Evolutionary conservation across 345 rosid species (phyloP).

Genomic region (Syzygium grande): DNA sequence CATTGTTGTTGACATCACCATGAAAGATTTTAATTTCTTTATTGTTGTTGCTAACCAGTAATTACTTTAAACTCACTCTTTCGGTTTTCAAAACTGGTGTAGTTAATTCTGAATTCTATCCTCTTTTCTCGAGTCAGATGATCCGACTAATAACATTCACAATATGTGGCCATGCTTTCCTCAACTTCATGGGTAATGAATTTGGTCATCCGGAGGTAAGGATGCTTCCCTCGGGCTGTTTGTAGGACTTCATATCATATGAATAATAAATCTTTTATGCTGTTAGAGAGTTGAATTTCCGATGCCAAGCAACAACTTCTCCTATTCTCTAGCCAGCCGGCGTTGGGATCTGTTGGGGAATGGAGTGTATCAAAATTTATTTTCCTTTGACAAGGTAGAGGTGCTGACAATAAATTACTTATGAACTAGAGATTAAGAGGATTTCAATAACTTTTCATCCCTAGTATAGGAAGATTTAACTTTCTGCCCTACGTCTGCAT

Average conservation of each 20-base stretch:
- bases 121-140: conserved; percentile 52
- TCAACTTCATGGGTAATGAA: conserved; percentile 96
- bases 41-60: not conserved
- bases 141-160: conserved; percentile 80
- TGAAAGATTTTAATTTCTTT: not conserved
- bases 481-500: not conserved
- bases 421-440: not conserved
- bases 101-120: conserved; percentile 2
- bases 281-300: conserved; percentile 91
- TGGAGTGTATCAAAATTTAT: conserved; percentile 49
- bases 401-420: not conserved
- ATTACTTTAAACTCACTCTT: not conserved
- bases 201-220: conserved; percentile 90
- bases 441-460: not conserved
- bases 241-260: not conserved
- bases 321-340: conserved; percentile 82
- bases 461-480: not conserved
- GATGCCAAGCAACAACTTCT: conserved; percentile 67
- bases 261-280: conserved; percentile 17
- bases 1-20: not conserved
- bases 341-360: conserved; percentile 69
- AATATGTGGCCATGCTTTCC: conserved; percentile 77
- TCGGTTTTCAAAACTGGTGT: not conserved
- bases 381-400: conserved; percentile 70
- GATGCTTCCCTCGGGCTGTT: conserved; percentile 1